Base-by-base conservation (phyloP, 495 filamentous ascomycete genomes). In the Aspergillus carlsbadensis region DNA sequence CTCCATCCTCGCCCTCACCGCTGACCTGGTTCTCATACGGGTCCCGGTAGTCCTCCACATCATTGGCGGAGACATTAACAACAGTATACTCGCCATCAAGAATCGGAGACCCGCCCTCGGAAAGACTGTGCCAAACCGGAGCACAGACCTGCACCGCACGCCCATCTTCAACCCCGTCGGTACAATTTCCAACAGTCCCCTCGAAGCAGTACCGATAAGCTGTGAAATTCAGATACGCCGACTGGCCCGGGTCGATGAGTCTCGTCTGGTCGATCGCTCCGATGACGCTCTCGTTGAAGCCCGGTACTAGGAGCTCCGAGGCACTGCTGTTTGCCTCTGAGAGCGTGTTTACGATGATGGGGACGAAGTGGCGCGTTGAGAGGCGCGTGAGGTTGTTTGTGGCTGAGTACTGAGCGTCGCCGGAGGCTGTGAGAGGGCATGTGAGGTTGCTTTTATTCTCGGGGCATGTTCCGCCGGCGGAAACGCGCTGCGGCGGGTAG, bases 211-310 rank as follows among this genome's bases (percentile, higher is more conserved):
- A 56, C 43, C 15, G 34, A 20, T 39, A 41, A 2, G 54, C 44
- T 17, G 54, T 56, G 44, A 56, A 56, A 22, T 49, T 49, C 14
- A 56, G 35, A 26, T 56, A 56, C 1, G 34, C 54, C 14, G 54
- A 49, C 44, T 56, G 54, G 21, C 54, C 54, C 18, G 43, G 22
- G 0, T 10, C 10, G 24, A 56, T 21, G 13, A 49, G 17, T 8
- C 44, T 18, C 21, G 54, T 56, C n/a, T 31, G 14, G 14, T 49
- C 44, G 13, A 56, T 46, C 1, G 44, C n/a, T 5, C 44, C 54
- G 18, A 41, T 22, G n/a, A 48, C 44, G 13, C 3, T 18, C 6
- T 31, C 14, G 36, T 48, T 56, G 54, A 56, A 56, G 2, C 26
- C 34, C 34, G 42, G 42, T 10, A 43, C 35, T 2, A 21, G 20